Conservation (phyloP, 2,329 filamentous ascomycete species). For the Chaetomium strumarium region DNA sequence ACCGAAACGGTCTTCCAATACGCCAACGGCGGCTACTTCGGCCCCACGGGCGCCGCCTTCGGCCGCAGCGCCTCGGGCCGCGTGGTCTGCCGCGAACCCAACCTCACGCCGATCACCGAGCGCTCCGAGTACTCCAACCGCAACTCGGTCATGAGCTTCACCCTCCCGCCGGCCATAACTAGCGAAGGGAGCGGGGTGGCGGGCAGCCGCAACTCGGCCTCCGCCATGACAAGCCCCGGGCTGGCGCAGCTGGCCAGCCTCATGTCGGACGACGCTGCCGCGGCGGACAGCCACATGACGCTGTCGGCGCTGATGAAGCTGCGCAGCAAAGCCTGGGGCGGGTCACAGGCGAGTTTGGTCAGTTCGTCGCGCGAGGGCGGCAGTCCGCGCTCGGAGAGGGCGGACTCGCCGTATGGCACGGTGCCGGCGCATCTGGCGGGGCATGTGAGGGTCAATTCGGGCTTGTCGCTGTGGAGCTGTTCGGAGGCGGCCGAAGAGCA, state of each 20-base stretch:
- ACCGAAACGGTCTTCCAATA: constrained; percentile 49
- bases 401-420: constrained; percentile 9
- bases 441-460: constrained; percentile 45
- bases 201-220: constrained; percentile 31
- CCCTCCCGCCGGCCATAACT: constrained; percentile 40
- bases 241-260: constrained; percentile 66
- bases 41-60: constrained; percentile 54
- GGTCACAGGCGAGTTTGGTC: constrained; percentile 67
- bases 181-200: constrained; percentile 26
- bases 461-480: constrained; percentile 43
- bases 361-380: constrained; percentile 49
- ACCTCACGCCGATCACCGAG: constrained; percentile 92
- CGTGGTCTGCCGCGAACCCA: constrained; percentile 74
- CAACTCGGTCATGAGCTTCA: constrained; percentile 78
- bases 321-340: constrained; percentile 71
- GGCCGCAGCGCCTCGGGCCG: constrained; percentile 68
- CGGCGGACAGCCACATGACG: constrained; percentile 54
- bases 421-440: constrained; percentile 11
- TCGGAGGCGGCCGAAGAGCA: constrained; percentile 34
- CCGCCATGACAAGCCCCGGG: constrained; percentile 60
- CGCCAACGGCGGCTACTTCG: constrained; percentile 84
- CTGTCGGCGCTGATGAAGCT: constrained; percentile 67
- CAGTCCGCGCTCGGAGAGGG: constrained; percentile 42
- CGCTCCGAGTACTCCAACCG: constrained; percentile 92
- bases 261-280: constrained; percentile 58